Evolutionary conservation across 371 early-diverging fungal species (phyloP).

Genomic region (Saksenaea oblongispora): DNA sequence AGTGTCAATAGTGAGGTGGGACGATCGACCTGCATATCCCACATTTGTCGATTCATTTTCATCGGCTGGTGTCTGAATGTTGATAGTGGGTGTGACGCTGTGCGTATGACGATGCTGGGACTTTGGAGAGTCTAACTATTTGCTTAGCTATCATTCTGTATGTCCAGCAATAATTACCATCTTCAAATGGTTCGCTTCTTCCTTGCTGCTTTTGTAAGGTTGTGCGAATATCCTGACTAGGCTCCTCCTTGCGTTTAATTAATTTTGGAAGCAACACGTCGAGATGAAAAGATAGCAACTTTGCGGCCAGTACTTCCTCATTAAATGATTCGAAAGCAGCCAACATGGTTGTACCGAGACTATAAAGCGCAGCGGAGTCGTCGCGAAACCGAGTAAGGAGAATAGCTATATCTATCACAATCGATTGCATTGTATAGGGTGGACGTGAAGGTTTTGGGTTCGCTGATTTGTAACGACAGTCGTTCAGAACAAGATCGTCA

Average conservation of each 20-base stretch:
- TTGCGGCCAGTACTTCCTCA: conserved; percentile 32
- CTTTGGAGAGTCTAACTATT: neutral
- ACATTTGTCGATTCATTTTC: conserved; percentile 8
- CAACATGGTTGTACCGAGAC: conserved; percentile 37
- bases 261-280: conserved; percentile 44
- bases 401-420: conserved; percentile 54
- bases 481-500: conserved; percentile 56
- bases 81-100: conserved; percentile 38
- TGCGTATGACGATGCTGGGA: neutral
- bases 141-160: neutral
- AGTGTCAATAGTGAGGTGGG: conserved; percentile 49
- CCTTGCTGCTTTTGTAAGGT: neutral
- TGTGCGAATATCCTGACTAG: neutral
- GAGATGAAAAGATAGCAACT: conserved; percentile 35
- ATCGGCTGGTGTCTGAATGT: conserved; percentile 39
- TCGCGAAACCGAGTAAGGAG: conserved; percentile 34
- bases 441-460: conserved; percentile 61
- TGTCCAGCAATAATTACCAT: neutral
- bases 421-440: conserved; percentile 52
- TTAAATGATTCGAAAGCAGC: conserved; percentile 49
- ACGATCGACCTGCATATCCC: conserved; percentile 8
- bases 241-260: conserved; percentile 25
- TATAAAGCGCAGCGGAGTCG: conserved; percentile 30
- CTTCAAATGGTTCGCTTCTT: neutral
- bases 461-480: conserved; percentile 53